Percentiles rank a stretch among this genome's conserved stretches.
phyloP scores from a whole-genome alignment of 1,284 basidiomycete genomes.

The Tilletia caries region DNA sequence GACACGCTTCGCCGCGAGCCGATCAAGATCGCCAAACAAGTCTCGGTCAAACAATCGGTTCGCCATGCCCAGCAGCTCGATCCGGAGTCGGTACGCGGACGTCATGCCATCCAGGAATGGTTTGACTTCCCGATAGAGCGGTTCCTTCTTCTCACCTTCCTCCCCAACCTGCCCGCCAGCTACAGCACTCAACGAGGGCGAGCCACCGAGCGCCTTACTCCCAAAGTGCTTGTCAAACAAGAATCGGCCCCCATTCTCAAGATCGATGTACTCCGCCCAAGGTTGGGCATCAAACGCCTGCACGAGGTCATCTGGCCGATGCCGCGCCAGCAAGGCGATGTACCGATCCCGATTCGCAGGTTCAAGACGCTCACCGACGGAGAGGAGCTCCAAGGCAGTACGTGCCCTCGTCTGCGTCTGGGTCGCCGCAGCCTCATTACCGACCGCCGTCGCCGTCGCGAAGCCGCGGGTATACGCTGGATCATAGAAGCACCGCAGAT shows the following conservation, averaged over 20 bases:
- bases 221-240: constrained; percentile 11
- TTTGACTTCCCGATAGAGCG: constrained; percentile 81
- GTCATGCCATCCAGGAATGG: constrained; percentile 88
- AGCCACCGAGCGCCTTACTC: constrained; percentile 75
- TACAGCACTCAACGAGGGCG: constrained; percentile 63
- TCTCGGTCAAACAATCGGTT: constrained; percentile 79
- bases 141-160: constrained; percentile 43
- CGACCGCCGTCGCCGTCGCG: not conserved
- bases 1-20: constrained; percentile 34
- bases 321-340: constrained; percentile 69
- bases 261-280: constrained; percentile 6
- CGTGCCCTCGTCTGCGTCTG: not conserved
- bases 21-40: constrained; percentile 69
- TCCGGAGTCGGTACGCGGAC: constrained; percentile 84
- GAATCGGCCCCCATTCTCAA: constrained; percentile 10
- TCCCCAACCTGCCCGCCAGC: not conserved
- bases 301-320: constrained; percentile 68
- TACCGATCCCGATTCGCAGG: constrained; percentile 64
- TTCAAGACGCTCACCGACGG: constrained; percentile 56
- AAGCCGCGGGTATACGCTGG: constrained; percentile 49
- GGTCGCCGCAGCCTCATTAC: not conserved
- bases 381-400: constrained; percentile 2
- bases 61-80: constrained; percentile 83
- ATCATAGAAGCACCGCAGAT: constrained; percentile 73
- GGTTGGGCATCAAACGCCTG: constrained; percentile 31